Percentiles rank a stretch among this genome's conserved stretches.
Evolutionary conservation across 2,329 filamentous ascomycete genomes (phyloP).

Genomic region (Sclerotinia glacialis): DNA sequence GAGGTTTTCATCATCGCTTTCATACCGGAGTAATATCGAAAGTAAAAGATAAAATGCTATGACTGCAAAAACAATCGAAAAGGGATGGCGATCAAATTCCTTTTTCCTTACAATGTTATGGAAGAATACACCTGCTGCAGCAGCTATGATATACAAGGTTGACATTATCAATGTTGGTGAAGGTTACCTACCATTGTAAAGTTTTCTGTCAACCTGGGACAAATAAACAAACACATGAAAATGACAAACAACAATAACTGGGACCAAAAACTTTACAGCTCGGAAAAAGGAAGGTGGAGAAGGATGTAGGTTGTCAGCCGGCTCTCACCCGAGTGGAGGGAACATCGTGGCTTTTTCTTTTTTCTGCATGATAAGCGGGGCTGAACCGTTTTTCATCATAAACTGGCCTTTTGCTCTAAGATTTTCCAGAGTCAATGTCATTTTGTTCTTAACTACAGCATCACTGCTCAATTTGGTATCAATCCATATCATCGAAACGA

Average conservation of each 20-base stretch:
- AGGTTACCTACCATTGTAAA: not conserved
- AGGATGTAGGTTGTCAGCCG: not conserved
- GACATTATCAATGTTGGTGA: not conserved
- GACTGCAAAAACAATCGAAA: not conserved
- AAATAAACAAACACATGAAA: not conserved
- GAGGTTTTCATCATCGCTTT: not conserved
- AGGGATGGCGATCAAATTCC: conserved; percentile 6
- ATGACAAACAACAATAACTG: not conserved
- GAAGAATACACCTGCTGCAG: not conserved
- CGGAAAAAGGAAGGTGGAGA: not conserved
- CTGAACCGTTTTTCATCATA: not conserved
- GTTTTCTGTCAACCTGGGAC: too few relatives aligned
- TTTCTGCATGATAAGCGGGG: not conserved
- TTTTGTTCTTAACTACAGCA: too few relatives aligned
- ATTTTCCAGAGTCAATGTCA: not conserved
- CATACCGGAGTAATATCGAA: not conserved
- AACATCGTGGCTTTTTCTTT: not conserved
- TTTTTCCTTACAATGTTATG: not conserved
- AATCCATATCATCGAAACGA: too few relatives aligned
- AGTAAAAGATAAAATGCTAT: not conserved
- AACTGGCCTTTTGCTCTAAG: not conserved
- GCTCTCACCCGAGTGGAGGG: not conserved
- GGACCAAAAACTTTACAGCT: too few relatives aligned
- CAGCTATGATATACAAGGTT: not conserved
- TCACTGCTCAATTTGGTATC: too few relatives aligned